Base-by-base conservation (phyloP, 106 monocot species). In the Dioscorea alata region DNA sequence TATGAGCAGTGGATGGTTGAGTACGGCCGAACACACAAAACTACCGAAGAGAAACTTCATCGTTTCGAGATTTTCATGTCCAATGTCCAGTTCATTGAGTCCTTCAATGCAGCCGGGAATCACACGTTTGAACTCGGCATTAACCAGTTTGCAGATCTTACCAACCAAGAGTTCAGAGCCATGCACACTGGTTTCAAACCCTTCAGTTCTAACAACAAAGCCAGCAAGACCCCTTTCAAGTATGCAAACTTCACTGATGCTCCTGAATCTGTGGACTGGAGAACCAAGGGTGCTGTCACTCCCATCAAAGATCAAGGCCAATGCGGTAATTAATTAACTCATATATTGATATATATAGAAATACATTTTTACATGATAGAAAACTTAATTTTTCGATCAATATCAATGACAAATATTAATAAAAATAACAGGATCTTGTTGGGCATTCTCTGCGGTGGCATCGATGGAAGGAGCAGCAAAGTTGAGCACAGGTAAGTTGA, bases 121-220 rank as follows among this genome's bases (percentile, higher is more conserved):
- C 48, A 61, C 49, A 23, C 16, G 33, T 71, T 31, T 21, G 23
- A 16, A 22, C 42, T 71, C 8, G 49, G 48, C 14, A 35, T 15
- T 4, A 71, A 71, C 71, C 15, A 34, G 48, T 71, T 71, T 49
- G 60, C 60, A 14, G 71, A 71, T 33, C 25, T 71, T 4, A 60
- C 71, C 1, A 48, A 71, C 24, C 60, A 71, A 4, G 71, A 71
- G 71, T 71, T 71, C 71, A 71, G 25, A n/a, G 35, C 59, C 24
- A 49, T 4, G 23, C 16, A 49, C 35, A 59, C 48, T 12, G 34
- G 71, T 8, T 23, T 71, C 42, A 42, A 8, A 42, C 42, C 42
- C 5, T 6, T 10, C 42, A 6, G 5, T 42, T 8, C 42, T 42
- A 6, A 6, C 42, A 42, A 42, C 42, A 42, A 42, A 6, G 42